These are phyloP conservation scores for Aspergillus texensis DNA, from an alignment of 2,329 filamentous ascomycete species.

Conservation along the genomic window DNA sequence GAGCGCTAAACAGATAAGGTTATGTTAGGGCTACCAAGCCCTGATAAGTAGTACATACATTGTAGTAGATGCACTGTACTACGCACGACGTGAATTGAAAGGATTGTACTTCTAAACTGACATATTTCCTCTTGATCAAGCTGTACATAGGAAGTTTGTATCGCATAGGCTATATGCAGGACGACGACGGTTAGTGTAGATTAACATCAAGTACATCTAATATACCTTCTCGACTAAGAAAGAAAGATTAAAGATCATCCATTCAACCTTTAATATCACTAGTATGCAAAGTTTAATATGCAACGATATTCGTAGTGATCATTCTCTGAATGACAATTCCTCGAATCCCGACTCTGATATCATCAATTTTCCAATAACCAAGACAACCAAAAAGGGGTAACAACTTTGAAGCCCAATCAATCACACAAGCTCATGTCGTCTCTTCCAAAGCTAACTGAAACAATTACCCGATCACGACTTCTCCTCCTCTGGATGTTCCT, in stretches of 20 bases:
- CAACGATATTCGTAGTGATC: neutral
- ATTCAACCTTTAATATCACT: neutral
- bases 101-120: neutral
- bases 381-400: no score
- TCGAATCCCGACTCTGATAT: neutral
- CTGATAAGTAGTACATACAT: neutral
- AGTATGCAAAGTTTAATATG: neutral
- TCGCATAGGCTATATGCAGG: no score
- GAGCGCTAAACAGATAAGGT: neutral
- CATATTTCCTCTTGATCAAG: no score
- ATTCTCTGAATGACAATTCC: neutral
- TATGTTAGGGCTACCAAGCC: neutral
- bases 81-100: neutral
- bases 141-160: no score
- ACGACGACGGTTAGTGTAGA: no score
- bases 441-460: neutral
- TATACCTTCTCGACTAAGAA: no score
- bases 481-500: neutral
- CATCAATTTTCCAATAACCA: neutral
- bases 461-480: neutral
- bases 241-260: neutral
- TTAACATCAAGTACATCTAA: no score
- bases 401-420: no score
- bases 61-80: neutral
- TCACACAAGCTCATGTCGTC: no score